Conservation (phyloP, 176 grass and related monocot genomes). For the Oryza officinalis region DNA sequence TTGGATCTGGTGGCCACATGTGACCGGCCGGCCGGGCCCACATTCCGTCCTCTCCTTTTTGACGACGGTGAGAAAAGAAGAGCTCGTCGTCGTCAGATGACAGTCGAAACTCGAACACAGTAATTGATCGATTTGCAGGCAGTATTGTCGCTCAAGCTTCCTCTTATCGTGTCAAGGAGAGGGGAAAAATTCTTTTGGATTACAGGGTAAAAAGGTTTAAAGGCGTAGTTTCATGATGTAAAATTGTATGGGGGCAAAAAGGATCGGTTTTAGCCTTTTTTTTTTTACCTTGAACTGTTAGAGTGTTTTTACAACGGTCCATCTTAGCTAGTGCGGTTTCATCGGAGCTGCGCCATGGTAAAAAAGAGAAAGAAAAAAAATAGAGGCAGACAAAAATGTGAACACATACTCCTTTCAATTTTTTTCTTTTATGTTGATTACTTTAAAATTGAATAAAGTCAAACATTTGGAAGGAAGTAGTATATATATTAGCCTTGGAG, state of each 20-base stretch:
- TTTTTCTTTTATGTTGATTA: no score
- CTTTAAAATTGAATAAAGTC: no score
- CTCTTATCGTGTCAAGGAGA: background rate
- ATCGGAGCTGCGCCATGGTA: no score
- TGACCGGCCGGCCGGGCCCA: background rate
- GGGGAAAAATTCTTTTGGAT: background rate
- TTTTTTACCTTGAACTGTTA: no score
- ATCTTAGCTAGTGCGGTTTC: no score
- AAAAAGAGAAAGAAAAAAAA: no score
- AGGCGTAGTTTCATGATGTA: background rate
- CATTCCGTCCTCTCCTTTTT: background rate
- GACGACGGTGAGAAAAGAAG: background rate
- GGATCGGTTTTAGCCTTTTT: background rate
- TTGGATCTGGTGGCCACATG: conserved; percentile 37
- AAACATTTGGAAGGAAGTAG: no score
- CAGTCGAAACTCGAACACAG: conserved; percentile 12
- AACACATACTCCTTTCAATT: no score
- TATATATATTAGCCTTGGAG: no score
- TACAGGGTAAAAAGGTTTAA: background rate
- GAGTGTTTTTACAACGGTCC: no score
- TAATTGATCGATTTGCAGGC: conserved; percentile 30
- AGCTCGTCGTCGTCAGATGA: background rate
- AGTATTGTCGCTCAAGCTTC: background rate
- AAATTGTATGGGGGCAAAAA: background rate
- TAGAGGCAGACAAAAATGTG: no score